These are phyloP conservation scores for Pythium pectinolyticum DNA, from an alignment of 352 stramenopile species.

Conservation along the genomic window DNA sequence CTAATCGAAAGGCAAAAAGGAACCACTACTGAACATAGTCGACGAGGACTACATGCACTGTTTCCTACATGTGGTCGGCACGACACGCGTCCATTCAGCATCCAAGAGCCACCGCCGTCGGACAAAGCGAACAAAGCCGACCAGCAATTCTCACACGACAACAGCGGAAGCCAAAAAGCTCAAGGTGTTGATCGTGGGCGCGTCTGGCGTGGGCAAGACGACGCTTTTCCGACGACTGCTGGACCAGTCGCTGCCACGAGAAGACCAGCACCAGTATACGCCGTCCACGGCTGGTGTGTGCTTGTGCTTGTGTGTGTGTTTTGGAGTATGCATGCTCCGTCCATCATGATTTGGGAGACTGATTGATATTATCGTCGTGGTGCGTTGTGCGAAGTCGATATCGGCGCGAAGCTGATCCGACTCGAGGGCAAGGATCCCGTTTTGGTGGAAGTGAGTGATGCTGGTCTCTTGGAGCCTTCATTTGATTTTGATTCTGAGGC, in stretches of 20 bases:
- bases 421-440: conserved; percentile 37
- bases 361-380: background rate
- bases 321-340: no score
- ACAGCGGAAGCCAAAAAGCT: conserved; percentile 6
- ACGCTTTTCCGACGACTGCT: conserved; percentile 54
- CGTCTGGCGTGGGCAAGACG: conserved; percentile 48
- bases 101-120: conserved; percentile 20
- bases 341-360: no score
- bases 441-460: conserved; percentile 43
- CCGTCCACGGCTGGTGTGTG: conserved; percentile 42
- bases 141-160: no score
- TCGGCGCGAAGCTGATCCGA: conserved; percentile 57
- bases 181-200: conserved; percentile 55
- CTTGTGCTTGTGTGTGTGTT: no score
- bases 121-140: conserved; percentile 3
- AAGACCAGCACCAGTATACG: no score
- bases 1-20: no score
- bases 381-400: conserved; percentile 29
- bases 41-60: no score
- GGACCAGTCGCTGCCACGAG: conserved; percentile 19
- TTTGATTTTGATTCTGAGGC: background rate
- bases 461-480: background rate
- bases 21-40: no score
- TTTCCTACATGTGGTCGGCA: no score
- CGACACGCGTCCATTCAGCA: no score